Evolutionary conservation across 495 filamentous ascomycete species (phyloP), one percentile per base, ranked within the genome.

Genomic region (Penicillium samsonianum): DNA sequence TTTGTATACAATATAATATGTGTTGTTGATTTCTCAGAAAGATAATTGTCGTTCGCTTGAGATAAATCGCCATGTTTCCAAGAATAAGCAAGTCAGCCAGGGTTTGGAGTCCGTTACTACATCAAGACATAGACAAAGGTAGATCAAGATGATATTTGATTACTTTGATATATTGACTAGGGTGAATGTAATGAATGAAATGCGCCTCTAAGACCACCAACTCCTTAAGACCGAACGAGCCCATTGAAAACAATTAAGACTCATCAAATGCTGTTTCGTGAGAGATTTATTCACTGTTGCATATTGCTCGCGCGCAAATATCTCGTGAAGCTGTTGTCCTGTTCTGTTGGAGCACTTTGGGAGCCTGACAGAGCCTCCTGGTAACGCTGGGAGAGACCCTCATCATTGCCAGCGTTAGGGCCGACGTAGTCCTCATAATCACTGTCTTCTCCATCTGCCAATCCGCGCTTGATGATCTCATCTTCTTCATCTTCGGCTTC

Each of bases 401-500:
- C 70, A 45, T 73, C 71, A 44, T 74, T 63, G 8, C 69, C 71
- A 26, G 71, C 70, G 31, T 43, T 56, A 48, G 75, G 61, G 6
- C 65, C 71, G 38, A 42, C 67, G 37, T 69, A 64, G 23, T 72
- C 73, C 12, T 74, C 71, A 6, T 75, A 55, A 4, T 55, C 71
- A 28, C 76, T 69, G 43, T 71, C 71, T 50, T 72, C 75, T 22
- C 51, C 65, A 55, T 70, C 72, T 33, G 61, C 69, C 58, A 69
- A 35, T 12, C 67, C 67, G 17, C 65, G 62, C 46, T 69, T 69
- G 52, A 69, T 69, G 12, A 69, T 67, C 19, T 67, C 64, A 47
- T 76, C 74, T 30, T 72, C 72, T 22, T 78, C 75, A 44, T 79
- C 77, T 53, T 82, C 79, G 0, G 78, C 73, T 45, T 82, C 80